Conservation (phyloP, 164 flowering plant genomes). For the Echeveria elegans region DNA sequence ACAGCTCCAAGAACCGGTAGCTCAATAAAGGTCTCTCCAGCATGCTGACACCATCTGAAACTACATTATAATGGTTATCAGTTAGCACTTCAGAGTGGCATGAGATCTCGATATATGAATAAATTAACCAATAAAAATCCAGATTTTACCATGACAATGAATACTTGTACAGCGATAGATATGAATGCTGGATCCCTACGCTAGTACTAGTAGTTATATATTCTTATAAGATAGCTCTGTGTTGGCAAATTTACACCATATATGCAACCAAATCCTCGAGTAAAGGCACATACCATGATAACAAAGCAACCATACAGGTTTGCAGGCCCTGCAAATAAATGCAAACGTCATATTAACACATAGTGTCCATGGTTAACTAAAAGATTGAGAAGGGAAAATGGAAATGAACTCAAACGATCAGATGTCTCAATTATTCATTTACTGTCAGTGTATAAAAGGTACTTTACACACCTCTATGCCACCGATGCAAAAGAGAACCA, state of each 20-base stretch:
- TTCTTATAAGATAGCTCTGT: background rate
- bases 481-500: constrained; percentile 93
- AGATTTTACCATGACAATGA: background rate
- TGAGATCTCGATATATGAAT: background rate
- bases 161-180: background rate
- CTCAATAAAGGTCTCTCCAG: constrained; percentile 65
- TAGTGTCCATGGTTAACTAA: background rate
- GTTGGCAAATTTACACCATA: background rate
- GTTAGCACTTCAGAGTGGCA: background rate
- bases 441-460: background rate
- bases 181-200: too few species aligned
- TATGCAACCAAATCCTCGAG: background rate
- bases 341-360: background rate
- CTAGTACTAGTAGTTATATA: background rate
- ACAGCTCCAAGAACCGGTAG: constrained; percentile 85
- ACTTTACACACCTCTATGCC: constrained; percentile 74
- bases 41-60: constrained; percentile 72
- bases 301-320: constrained; percentile 53
- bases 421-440: background rate
- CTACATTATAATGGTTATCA: constrained; percentile 8
- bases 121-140: background rate
- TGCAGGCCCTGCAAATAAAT: constrained; percentile 43
- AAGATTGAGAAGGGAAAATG: background rate
- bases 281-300: constrained; percentile 39
- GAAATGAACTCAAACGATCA: too few species aligned